Evolutionary conservation across 1,284 basidiomycete species (phyloP).

Genomic region (Clitocybe nebularis): DNA sequence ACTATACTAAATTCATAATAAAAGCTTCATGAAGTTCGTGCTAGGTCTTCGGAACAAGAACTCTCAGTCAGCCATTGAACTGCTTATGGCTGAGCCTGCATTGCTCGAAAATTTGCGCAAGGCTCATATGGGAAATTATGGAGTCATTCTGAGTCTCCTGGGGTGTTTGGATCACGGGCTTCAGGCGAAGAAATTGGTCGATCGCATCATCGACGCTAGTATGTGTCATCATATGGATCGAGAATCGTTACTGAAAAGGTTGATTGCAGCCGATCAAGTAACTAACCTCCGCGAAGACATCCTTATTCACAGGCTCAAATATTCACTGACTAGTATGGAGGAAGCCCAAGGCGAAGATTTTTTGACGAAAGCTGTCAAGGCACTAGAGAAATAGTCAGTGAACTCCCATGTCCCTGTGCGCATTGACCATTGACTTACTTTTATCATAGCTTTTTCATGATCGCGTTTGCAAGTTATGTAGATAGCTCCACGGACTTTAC

Average conservation of each 20-base stretch:
- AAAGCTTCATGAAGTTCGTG: background rate
- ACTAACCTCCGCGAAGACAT: constrained; percentile 90
- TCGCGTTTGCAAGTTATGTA: constrained; percentile 92
- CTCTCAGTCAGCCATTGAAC: constrained; percentile 75
- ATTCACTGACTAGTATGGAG: constrained; percentile 77
- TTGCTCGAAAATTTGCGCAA: constrained; percentile 84
- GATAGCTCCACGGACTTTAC: constrained; percentile 65
- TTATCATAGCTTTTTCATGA: constrained; percentile 79
- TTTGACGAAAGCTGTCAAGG: constrained; percentile 61
- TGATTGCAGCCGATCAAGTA: constrained; percentile 64
- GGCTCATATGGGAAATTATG: constrained; percentile 87
- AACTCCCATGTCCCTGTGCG: background rate
- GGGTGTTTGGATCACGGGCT: constrained; percentile 85
- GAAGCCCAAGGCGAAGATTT: constrained; percentile 57
- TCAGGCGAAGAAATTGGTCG: constrained; percentile 81
- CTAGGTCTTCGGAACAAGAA: constrained; percentile 56
- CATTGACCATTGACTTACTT: constrained; percentile 5
- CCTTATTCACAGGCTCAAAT: constrained; percentile 77
- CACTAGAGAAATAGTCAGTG: constrained; percentile 78
- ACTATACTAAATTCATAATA: constrained; percentile 1
- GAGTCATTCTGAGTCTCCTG: constrained; percentile 83
- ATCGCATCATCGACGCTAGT: constrained; percentile 88
- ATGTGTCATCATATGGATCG: constrained; percentile 25
- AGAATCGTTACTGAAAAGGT: background rate
- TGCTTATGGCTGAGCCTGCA: constrained; percentile 76